Evolutionary conservation across 495 filamentous ascomycete species (phyloP).

Genomic region (Glonium stellatum): DNA sequence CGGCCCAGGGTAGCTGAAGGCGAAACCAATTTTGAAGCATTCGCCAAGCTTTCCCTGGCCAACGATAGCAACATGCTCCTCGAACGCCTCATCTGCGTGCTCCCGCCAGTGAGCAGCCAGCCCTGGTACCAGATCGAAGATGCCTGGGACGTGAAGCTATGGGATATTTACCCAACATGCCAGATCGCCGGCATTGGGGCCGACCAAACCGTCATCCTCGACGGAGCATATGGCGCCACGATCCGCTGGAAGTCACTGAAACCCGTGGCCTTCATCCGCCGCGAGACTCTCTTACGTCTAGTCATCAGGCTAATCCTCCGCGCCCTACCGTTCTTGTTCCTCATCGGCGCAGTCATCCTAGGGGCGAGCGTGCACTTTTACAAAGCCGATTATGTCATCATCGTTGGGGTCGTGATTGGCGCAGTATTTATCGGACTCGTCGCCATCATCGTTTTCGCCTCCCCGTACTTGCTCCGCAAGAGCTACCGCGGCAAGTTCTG

Average conservation of each 20-base stretch:
- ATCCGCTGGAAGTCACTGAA: constrained; percentile 38
- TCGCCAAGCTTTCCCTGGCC: constrained; percentile 41
- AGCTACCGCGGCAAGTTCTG: constrained; percentile 27
- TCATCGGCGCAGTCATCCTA: constrained; percentile 7
- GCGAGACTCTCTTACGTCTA: constrained; percentile 21
- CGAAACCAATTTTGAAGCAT: constrained; percentile 42
- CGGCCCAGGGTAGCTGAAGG: constrained; percentile 33
- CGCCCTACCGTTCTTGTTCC: constrained; percentile 4
- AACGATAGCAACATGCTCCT: constrained; percentile 42
- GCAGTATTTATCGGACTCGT: constrained; percentile 6
- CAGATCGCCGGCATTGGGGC: constrained; percentile 39
- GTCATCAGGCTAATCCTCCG: constrained; percentile 14
- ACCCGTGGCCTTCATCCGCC: constrained; percentile 14
- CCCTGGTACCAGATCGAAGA: constrained; percentile 35
- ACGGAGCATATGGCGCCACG: constrained; percentile 33
- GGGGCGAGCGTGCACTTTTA: neutral
- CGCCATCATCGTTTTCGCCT: constrained; percentile 1
- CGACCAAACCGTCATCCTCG: constrained; percentile 38
- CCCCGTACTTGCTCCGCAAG: constrained; percentile 16
- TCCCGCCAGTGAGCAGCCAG: constrained; percentile 25
- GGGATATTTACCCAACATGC: constrained; percentile 41
- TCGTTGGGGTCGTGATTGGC: neutral
- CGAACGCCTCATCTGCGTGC: constrained; percentile 41
- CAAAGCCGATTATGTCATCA: neutral
- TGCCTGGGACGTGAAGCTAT: constrained; percentile 33